Percentiles rank a stretch among this genome's conserved stretches.
phyloP scores from a whole-genome alignment of 495 filamentous ascomycete genomes.

The Parathielavia hyrcaniae region DNA sequence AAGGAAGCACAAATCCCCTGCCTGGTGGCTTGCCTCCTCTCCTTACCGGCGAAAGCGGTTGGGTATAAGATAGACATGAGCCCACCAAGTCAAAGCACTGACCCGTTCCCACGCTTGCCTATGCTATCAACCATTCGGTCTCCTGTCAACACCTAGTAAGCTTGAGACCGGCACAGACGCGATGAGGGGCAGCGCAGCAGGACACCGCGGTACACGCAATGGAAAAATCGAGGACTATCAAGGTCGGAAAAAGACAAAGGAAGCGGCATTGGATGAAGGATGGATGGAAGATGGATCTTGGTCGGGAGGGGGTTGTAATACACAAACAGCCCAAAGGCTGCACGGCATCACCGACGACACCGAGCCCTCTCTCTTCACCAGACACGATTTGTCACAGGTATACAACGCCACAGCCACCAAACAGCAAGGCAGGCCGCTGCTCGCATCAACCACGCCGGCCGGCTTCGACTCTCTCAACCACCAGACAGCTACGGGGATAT shows the following conservation, averaged over 20 bases:
- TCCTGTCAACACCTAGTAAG: background rate
- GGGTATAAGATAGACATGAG: no score
- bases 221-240: background rate
- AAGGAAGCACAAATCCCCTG: no score
- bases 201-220: background rate
- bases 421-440: background rate
- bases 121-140: no score
- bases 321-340: background rate
- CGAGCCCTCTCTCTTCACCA: background rate
- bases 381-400: background rate
- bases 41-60: no score
- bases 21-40: no score
- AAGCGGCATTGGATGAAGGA: background rate
- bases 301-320: background rate
- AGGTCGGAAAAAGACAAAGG: background rate
- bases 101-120: no score
- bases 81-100: no score
- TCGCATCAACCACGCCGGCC: background rate
- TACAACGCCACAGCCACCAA: background rate
- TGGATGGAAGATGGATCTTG: background rate
- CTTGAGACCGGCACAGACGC: constrained; percentile 4
- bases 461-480: background rate
- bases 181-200: background rate
- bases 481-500: background rate
- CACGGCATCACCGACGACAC: background rate